Evolutionary conservation across 2,329 filamentous ascomycete species (phyloP), one percentile per base, ranked within the genome.

Genomic region (Microdochium nivale): DNA sequence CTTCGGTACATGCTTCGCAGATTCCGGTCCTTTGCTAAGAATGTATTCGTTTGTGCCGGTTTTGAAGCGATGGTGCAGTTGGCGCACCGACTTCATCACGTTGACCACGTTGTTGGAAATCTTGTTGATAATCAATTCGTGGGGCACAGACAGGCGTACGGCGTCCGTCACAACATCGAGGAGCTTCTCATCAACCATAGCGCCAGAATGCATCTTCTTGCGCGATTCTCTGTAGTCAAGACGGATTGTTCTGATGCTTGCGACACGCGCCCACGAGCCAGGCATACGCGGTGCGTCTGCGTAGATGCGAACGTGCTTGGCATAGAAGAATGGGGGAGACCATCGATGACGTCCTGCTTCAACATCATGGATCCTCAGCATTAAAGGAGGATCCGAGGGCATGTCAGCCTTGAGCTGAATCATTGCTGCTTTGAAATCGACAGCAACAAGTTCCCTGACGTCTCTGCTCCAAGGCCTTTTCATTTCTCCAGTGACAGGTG

Each of bases 41-140:
- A 95, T 86, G 64, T 96, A 95, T 55, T 96, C 89, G 58, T 92
- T 88, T 1, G 86, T 90, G 0, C 88, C 87, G 0, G 90, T 95
- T 65, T 82, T 83, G 73, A 97, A 96, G 11, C 92, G 85, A 68
- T 97, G 89, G 56, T 95, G 88, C n/a, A 99, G 78, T 62, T 99
- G 94, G 63, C 92, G 80, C 16, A 87, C 82, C 1, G 91, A 87
- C 68, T 99, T 99, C 58, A 88, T 72, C 1, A 88, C 84, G 60
- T 96, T 99, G 59, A 88, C 82, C 49, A 95, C 74, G 61, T 97
- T 99, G 70, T 99, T 94, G n/a, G 92, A 87, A 54, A 99, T 86
- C 54, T 86, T 86, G 68, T 94, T 87, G 62, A 97, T 79, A 24
- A 95, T 83, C 59, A 99, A 80, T 60, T 96, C 90, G 68, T 97